These are phyloP conservation scores for Medicago lupulina DNA, from an alignment of 306 rosid species.

Conservation along the genomic window DNA sequence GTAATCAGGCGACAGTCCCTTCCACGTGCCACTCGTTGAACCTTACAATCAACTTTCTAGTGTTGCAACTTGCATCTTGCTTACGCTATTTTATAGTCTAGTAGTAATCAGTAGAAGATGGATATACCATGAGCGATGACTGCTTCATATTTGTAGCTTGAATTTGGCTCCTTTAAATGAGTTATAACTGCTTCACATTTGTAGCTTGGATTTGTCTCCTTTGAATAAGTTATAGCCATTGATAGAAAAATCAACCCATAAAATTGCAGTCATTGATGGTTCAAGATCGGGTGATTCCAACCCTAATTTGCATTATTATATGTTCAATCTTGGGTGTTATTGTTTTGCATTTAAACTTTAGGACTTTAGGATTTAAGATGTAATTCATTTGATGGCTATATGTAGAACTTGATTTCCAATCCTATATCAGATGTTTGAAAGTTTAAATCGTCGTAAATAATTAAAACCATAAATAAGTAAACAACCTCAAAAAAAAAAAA, in stretches of 20 bases:
- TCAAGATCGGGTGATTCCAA: not conserved
- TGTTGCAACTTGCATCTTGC: not conserved
- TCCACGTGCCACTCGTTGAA: not conserved
- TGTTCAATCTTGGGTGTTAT: not conserved
- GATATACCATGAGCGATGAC: not conserved
- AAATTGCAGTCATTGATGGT: conserved; percentile 1
- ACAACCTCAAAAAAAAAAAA: too few species aligned
- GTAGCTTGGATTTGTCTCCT: not conserved
- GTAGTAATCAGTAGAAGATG: not conserved
- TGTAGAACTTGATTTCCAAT: not conserved
- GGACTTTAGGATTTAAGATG: not conserved
- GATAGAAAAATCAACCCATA: not conserved
- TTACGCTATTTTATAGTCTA: not conserved
- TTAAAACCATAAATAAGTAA: not conserved
- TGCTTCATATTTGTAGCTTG: not conserved
- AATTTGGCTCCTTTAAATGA: not conserved
- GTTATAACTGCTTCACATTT: not conserved
- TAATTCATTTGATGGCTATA: conserved; percentile 2
- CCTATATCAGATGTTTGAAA: conserved; percentile 2
- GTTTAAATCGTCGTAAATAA: not conserved
- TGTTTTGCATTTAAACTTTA: conserved; percentile 3
- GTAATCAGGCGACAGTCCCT: not conserved
- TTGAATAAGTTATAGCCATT: not conserved
- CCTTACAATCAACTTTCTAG: not conserved
- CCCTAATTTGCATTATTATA: conserved; percentile 1